Base-by-base conservation (phyloP, 2,329 filamentous ascomycete species). In the Phyllosticta citriasiana region DNA sequence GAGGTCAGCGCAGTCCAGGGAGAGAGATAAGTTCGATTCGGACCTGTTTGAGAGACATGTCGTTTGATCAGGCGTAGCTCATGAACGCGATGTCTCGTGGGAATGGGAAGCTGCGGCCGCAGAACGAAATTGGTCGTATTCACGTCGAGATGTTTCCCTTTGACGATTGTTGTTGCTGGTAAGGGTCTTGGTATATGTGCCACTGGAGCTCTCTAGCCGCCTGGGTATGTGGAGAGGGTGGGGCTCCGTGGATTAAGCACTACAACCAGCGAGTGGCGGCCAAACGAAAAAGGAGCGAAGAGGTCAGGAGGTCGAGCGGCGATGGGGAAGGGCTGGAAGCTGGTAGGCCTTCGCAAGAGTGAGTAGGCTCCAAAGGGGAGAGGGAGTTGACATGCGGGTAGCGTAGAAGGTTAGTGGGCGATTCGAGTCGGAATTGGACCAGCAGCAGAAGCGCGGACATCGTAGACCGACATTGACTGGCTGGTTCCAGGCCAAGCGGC, bases 11-110 rank as follows among this genome's bases (percentile, higher is more conserved):
- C 65, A 66, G 66, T 66, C 30, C 63, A 25, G 53, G 2, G 54
- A 54, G 50, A 26, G 25, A 33, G 12, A 9, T 33, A n/a, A 12
- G 25, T 19, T 22, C 64, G 56, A 62, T 68, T 57, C 64, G 60
- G 67, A 73, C 74, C 72, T 79, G 77, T 72, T 79, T 79, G 65
- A 80, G 75, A 70, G 78, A 79, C 78, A 80, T 79, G 69, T 69
- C 69, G 71, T 71, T 33, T 52, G 56, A 57, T 60, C 61, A 54
- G 53, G 24, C 5, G 55, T 24, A 47, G 40, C 16, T 47, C 16
- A 47, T 47, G 40, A 3, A n/a, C 40, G 14, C 16, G 7, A 47
- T 47, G 40, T n/a, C 40, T 47, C 40, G 40, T 47, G 40, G 40
- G n/a, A 47, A 47, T n/a, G 40, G 40, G 14, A 4, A 19, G 40